Evolutionary conservation across 164 flowering plant species (phyloP).

Genomic region (Vitis vinifera): ASM3070453v1 NC_081808.1:20331501-20332000

Average conservation of each 20-base stretch:
- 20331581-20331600: constrained; percentile 4
- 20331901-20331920: constrained; percentile 57
- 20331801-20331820: constrained; percentile 74
- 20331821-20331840: constrained; percentile 84
- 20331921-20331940: constrained; percentile 72
- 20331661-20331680: not conserved
- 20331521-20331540: not conserved
- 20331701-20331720: constrained; percentile 35
- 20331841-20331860: constrained; percentile 91
- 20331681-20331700: not conserved
- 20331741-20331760: constrained; percentile 71
- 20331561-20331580: not conserved
- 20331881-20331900: constrained; percentile 60
- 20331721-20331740: constrained; percentile 89
- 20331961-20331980: not conserved
- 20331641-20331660: constrained; percentile 7
- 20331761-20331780: constrained; percentile 81
- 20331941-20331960: constrained; percentile 8
- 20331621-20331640: not conserved
- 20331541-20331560: not conserved
- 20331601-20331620: not conserved
- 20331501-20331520: not conserved
- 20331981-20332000: constrained; percentile 1
- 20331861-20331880: constrained; percentile 81
- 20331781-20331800: constrained; percentile 77